A percentile compares a stretch with the other conserved stretches of the same genome.
phyloP scores from a whole-genome alignment of 805 yeast species.

The Hanseniaspora occidentalis region DNA sequence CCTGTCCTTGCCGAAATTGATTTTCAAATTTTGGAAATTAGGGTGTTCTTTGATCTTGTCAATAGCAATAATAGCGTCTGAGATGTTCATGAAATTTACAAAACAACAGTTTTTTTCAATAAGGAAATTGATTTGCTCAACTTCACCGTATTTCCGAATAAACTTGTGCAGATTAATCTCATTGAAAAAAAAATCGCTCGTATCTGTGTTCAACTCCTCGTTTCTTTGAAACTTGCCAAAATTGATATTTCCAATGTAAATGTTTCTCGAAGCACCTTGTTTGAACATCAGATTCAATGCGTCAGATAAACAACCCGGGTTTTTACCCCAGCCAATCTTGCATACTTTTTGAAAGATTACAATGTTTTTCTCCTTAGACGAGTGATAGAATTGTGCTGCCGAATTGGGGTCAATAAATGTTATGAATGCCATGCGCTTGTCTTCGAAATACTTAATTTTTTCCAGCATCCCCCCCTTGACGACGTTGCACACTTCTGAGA shows the following conservation, averaged over 20 bases:
- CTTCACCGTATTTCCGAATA: conserved; percentile 78
- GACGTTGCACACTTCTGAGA: conserved; percentile 91
- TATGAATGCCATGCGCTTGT: conserved; percentile 84
- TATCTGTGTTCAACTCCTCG: conserved; percentile 10
- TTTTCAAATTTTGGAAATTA: conserved; percentile 58
- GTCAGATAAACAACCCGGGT: conserved; percentile 81
- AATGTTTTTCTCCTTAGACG: conserved; percentile 82
- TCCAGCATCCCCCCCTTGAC: conserved; percentile 92
- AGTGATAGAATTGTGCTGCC: conserved; percentile 93
- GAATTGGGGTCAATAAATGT: conserved; percentile 95
- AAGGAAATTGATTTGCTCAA: conserved; percentile 85
- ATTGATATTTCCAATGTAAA: conserved; percentile 70
- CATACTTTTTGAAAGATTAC: conserved; percentile 76
- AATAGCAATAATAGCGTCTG: conserved; percentile 83
- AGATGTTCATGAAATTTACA: conserved; percentile 81
- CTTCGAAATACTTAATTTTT: conserved; percentile 65
- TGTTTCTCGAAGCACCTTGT: conserved; percentile 88
- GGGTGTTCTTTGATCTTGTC: conserved; percentile 75
- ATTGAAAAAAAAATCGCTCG: conserved; percentile 22
- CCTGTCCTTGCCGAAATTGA: conserved; percentile 88
- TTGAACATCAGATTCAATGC: conserved; percentile 82
- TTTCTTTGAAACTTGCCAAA: conserved; percentile 17
- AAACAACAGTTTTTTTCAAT: conserved; percentile 81
- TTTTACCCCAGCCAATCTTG: conserved; percentile 97
- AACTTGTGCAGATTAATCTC: conserved; percentile 54